Evolutionary conservation across 768 basidiomycete genomes (phyloP).

Genomic region (Phanerochaete sordida): DNA sequence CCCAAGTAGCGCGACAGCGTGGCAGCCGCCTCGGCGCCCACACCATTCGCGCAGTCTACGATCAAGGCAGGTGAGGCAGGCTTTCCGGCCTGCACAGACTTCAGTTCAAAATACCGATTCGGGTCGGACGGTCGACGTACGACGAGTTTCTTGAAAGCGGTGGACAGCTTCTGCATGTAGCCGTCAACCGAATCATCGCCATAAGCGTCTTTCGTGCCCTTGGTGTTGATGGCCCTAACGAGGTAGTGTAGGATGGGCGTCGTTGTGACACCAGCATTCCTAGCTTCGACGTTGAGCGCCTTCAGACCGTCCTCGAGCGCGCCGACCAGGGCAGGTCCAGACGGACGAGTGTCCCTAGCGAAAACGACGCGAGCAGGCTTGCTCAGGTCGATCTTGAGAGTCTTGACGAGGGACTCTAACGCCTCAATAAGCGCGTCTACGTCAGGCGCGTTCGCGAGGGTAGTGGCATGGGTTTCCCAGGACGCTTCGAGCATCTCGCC

Average conservation of each 20-base stretch:
- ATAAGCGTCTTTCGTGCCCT: slow-evolving; percentile 71
- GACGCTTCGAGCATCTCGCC: slow-evolving; percentile 96
- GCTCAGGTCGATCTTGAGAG: slow-evolving; percentile 70
- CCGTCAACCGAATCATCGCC: slow-evolving; percentile 80
- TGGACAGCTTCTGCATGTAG: slow-evolving; percentile 79
- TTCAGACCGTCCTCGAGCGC: slow-evolving; percentile 82
- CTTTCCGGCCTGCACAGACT: slow-evolving; percentile 50
- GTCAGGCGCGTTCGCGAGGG: slow-evolving; percentile 77
- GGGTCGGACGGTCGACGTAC: slow-evolving; percentile 43
- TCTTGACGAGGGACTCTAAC: slow-evolving; percentile 58
- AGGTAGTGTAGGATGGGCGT: slow-evolving; percentile 97
- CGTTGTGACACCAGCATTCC: slow-evolving; percentile 82
- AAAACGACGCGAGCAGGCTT: slow-evolving; percentile 84
- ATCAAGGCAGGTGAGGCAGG: slow-evolving; percentile 54
- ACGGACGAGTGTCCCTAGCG: slow-evolving; percentile 90
- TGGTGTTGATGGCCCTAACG: slow-evolving; percentile 85
- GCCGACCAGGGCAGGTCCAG: slow-evolving; percentile 69
- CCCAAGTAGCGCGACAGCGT: slow-evolving; percentile 60
- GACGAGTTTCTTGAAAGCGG: slow-evolving; percentile 82
- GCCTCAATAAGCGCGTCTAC: slow-evolving; percentile 68
- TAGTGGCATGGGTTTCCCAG: slow-evolving; percentile 90
- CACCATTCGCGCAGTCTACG: slow-evolving; percentile 99
- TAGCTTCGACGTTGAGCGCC: slow-evolving; percentile 62
- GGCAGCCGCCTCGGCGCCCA: slow-evolving; percentile 73
- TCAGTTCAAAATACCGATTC: background rate